phyloP scores from a whole-genome alignment of 73 alveolate genomes.

The Diophrys appendiculata region DNA sequence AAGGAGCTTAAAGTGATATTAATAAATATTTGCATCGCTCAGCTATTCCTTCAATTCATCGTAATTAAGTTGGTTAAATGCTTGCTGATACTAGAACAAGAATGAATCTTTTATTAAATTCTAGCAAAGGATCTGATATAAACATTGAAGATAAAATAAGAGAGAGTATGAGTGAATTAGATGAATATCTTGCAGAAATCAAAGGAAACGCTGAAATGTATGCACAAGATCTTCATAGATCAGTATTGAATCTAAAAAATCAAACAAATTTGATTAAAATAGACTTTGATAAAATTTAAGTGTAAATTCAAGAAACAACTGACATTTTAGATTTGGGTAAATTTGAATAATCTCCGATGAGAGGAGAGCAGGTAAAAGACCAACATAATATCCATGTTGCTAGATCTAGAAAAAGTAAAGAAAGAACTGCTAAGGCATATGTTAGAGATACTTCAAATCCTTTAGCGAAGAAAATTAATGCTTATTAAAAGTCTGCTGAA shows the following conservation, averaged over 20 bases:
- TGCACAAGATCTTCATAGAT: slow-evolving; percentile 27
- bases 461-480: slow-evolving; percentile 43
- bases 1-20: too few species aligned
- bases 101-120: too few species aligned
- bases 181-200: slow-evolving; percentile 27
- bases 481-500: slow-evolving; percentile 54
- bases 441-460: slow-evolving; percentile 15
- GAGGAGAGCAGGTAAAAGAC: background rate
- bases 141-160: too few species aligned
- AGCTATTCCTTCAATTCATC: too few species aligned
- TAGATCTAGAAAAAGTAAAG: background rate
- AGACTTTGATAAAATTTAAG: slow-evolving; percentile 26
- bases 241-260: slow-evolving; percentile 14
- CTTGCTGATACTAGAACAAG: too few species aligned
- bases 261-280: slow-evolving; percentile 19
- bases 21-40: too few species aligned
- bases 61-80: too few species aligned
- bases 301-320: background rate
- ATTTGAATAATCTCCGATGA: background rate
- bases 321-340: background rate
- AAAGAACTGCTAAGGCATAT: background rate
- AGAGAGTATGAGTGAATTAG: too few species aligned
- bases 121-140: too few species aligned
- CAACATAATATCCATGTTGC: slow-evolving; percentile 5
- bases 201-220: slow-evolving; percentile 20